Base-by-base conservation (phyloP, 2,329 filamentous ascomycete species). In the Fusarium albosuccineum region DNA sequence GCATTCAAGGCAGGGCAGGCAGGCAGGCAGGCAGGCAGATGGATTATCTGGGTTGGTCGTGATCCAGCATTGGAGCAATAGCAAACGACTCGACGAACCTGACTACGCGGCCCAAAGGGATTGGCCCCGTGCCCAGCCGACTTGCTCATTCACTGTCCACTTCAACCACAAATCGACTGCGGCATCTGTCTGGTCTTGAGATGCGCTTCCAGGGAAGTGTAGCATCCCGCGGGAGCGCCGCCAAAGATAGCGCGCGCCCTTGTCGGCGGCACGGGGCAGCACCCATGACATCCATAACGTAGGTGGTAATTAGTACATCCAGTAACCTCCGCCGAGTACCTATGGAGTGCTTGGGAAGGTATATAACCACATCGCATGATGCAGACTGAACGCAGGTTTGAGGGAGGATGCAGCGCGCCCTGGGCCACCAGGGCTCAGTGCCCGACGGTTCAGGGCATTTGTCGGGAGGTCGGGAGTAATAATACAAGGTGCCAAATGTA, bases 101-200 rank as follows among this genome's bases (percentile, higher is more conserved):
- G 58, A 67, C 42, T 51, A 65, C 42, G 52, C 64, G 51, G 60
- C 36, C 30, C 26, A 39, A 53, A 30, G 48, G 46, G 56, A 68
- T 68, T 68, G 56, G 40, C 27, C 29, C 17, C 39, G 46, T 50
- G 17, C 34, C 17, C 8, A 40, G 11, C 30, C 60, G 42, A 45
- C 36, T 46, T 46, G 40, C 26, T 33, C 29, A 54, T 48, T 29
- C 40, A 42, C 17, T 42, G 29, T 40, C 6, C 14, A 7, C 37
- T 6, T 17, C 14, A 40, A 45, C 27, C 42, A 45, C 42, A 27
- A 33, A 45, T 17, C 7, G 42, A 33, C 7, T 33, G 8, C 8
- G 30, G 36, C 30, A 33, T 37, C 14, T 41, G 33, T 11, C 34
- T 40, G 34, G 16, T 45, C 3, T 30, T n/a, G 48, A 49, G 14